phyloP scores from a whole-genome alignment of 768 basidiomycete genomes.

The Hygrocybe punicea region DNA sequence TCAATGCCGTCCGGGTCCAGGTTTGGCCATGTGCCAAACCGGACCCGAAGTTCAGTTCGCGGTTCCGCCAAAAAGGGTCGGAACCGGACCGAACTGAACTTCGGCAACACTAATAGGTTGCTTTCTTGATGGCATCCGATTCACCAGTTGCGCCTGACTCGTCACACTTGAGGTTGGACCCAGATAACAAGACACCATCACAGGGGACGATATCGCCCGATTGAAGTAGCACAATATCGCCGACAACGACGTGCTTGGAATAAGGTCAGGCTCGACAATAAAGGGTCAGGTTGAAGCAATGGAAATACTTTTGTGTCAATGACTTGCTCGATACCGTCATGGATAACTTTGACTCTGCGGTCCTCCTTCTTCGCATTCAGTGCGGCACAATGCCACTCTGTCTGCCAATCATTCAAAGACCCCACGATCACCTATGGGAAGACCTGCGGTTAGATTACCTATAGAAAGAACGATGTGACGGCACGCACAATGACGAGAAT shows the following conservation, averaged over 20 bases:
- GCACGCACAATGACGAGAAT: constrained; percentile 67
- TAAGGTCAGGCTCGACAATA: constrained; percentile 14
- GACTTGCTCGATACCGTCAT: constrained; percentile 62
- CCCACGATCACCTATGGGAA: constrained; percentile 72
- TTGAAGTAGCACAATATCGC: constrained; percentile 87
- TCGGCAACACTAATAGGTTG: too few species aligned
- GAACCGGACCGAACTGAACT: too few species aligned
- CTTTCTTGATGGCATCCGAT: constrained; percentile 92
- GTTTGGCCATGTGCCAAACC: too few species aligned
- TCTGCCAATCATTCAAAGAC: constrained; percentile 96
- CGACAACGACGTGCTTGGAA: constrained; percentile 81
- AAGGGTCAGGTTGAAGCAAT: constrained; percentile 12
- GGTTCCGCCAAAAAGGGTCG: too few species aligned
- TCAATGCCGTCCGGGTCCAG: too few species aligned
- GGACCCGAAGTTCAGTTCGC: too few species aligned
- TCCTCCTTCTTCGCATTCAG: constrained; percentile 96
- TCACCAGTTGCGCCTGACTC: constrained; percentile 97
- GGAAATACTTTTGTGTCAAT: constrained; percentile 75
- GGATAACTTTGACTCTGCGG: constrained; percentile 79
- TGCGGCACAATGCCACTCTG: constrained; percentile 89
- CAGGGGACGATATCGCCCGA: constrained; percentile 96
- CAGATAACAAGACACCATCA: constrained; percentile 89
- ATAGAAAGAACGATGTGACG: neutral
- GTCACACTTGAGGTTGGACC: constrained; percentile 93
- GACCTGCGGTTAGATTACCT: neutral